A percentile compares a stretch with the other conserved stretches of the same genome.
These are phyloP conservation scores for Juglanconis oblonga DNA, from an alignment of 2,329 filamentous ascomycete species.

Conservation along the genomic window DNA sequence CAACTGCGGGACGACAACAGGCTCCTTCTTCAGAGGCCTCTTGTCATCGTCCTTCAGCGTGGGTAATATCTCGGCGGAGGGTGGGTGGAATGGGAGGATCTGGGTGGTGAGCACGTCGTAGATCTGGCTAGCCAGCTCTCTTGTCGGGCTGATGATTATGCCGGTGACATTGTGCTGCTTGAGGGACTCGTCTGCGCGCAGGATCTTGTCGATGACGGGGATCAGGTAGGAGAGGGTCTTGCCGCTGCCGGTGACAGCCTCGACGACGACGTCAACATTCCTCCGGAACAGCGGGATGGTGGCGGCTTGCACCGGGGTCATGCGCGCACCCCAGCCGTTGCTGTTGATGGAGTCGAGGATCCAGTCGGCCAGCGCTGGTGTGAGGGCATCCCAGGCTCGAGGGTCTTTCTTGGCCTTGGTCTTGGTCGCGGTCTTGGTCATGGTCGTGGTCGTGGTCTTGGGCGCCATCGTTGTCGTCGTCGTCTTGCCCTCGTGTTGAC, in stretches of 20 bases:
- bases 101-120: slow-evolving; percentile 69
- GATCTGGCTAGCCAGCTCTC: slow-evolving; percentile 90
- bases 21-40: slow-evolving; percentile 41
- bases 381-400: slow-evolving; percentile 65
- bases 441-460: slow-evolving; percentile 28
- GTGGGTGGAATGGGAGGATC: slow-evolving; percentile 77
- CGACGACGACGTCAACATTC: slow-evolving; percentile 90
- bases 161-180: slow-evolving; percentile 88
- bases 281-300: slow-evolving; percentile 84
- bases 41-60: slow-evolving; percentile 50
- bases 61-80: slow-evolving; percentile 66
- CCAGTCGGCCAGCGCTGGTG: slow-evolving; percentile 74
- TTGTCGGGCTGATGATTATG: slow-evolving; percentile 88
- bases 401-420: slow-evolving; percentile 39
- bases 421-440: slow-evolving; percentile 30
- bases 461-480: slow-evolving; percentile 27
- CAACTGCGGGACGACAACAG: slow-evolving; percentile 76
- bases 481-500: too few species aligned
- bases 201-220: slow-evolving; percentile 76
- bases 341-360: slow-evolving; percentile 70
- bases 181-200: slow-evolving; percentile 75
- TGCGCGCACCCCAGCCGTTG: slow-evolving; percentile 76
- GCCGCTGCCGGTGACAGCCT: slow-evolving; percentile 86
- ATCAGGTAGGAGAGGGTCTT: slow-evolving; percentile 84
- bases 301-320: slow-evolving; percentile 94